Conservation (phyloP, 345 rosid species). For the Salix viminalis region DNA sequence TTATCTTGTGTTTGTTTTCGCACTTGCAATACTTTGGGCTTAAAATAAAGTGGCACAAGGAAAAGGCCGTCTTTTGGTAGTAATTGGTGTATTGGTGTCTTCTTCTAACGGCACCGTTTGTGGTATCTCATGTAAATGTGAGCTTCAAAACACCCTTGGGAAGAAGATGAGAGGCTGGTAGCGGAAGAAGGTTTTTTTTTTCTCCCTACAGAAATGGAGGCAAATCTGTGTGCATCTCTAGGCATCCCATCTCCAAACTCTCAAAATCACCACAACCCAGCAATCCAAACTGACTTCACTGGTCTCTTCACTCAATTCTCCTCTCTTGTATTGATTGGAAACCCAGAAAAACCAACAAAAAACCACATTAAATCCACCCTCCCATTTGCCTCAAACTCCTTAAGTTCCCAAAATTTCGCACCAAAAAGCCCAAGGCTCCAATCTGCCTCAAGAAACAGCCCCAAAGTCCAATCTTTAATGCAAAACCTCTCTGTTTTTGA, state of each 20-base stretch:
- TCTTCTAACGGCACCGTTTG: no score
- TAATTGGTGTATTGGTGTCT: no score
- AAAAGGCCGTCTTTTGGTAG: no score
- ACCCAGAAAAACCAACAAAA: not conserved
- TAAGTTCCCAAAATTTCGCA: constrained; percentile 13
- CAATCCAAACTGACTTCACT: constrained; percentile 10
- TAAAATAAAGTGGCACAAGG: no score
- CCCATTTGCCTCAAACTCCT: constrained; percentile 46
- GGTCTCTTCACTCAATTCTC: constrained; percentile 19
- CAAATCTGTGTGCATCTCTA: constrained; percentile 18
- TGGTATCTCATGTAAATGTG: no score
- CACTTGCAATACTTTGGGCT: no score
- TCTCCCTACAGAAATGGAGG: constrained; percentile 14
- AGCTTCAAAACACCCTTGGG: not conserved
- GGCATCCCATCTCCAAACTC: constrained; percentile 24
- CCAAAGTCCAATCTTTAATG: constrained; percentile 44
- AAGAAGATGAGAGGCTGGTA: not conserved
- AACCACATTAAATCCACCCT: not conserved
- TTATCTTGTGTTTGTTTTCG: no score
- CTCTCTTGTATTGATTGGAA: not conserved
- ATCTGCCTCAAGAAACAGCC: constrained; percentile 47
- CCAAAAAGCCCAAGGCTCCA: constrained; percentile 36
- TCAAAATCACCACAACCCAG: not conserved
- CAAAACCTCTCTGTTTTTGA: constrained; percentile 68
- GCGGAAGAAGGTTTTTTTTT: not conserved